These are phyloP conservation scores for Synchytrium microbalum DNA, from an alignment of 371 early-diverging fungal species.

Conservation along the genomic window DNA sequence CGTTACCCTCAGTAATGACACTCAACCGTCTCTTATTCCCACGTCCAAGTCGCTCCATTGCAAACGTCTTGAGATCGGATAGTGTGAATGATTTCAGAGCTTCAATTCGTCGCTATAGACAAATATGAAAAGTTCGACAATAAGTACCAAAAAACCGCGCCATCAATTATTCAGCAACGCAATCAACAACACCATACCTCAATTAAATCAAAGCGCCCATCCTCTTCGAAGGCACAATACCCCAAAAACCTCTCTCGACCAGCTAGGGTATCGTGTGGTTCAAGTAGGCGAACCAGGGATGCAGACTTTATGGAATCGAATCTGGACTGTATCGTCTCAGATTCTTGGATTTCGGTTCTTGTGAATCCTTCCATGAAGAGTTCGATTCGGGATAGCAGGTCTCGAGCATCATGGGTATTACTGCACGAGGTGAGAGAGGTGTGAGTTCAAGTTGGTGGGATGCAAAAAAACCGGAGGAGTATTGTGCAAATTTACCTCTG, in stretches of 20 bases:
- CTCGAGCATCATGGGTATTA: constrained; percentile 19
- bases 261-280: constrained; percentile 21
- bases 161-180: too few species aligned
- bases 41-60: constrained; percentile 5
- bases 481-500: constrained; percentile 11
- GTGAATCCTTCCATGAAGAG: constrained; percentile 22
- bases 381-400: constrained; percentile 23
- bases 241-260: constrained; percentile 14
- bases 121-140: too few species aligned
- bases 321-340: not conserved
- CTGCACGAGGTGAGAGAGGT: not conserved
- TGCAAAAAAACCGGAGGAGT: not conserved
- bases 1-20: constrained; percentile 19
- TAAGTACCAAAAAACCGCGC: too few species aligned
- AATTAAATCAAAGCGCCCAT: constrained; percentile 11
- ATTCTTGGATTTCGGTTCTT: not conserved
- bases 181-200: too few species aligned
- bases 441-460: not conserved
- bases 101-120: constrained; percentile 5
- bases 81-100: constrained; percentile 11
- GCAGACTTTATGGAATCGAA: constrained; percentile 14
- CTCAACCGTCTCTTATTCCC: constrained; percentile 14
- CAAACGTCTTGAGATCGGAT: constrained; percentile 8
- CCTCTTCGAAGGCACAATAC: constrained; percentile 24
- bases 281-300: constrained; percentile 12